Conservation (phyloP, 1,139 yeast species). For the Scheffersomyces parashehatae region DNA sequence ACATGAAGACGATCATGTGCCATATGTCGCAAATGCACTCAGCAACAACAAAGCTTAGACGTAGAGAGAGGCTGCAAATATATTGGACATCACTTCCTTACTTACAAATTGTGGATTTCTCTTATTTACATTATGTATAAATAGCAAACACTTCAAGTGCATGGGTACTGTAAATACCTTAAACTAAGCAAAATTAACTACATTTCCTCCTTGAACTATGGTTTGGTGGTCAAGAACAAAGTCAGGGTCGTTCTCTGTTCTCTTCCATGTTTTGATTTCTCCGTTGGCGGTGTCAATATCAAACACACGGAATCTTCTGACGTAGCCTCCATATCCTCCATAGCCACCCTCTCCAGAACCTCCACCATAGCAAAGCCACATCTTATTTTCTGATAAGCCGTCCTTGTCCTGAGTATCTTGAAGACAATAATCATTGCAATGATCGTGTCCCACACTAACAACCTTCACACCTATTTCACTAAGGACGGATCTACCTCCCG, state of each 20-base stretch:
- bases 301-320: slow-evolving; percentile 71
- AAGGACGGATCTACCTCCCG: slow-evolving; percentile 61
- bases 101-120: too few relatives aligned
- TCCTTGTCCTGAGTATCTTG: slow-evolving; percentile 34
- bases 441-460: slow-evolving; percentile 89
- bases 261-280: slow-evolving; percentile 71
- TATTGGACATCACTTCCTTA: too few relatives aligned
- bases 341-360: slow-evolving; percentile 94
- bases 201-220: slow-evolving; percentile 53
- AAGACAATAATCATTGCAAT: slow-evolving; percentile 87
- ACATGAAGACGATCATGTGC: too few relatives aligned
- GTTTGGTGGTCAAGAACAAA: slow-evolving; percentile 56
- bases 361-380: slow-evolving; percentile 95
- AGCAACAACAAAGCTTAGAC: too few relatives aligned
- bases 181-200: slow-evolving; percentile 12
- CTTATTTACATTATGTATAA: too few relatives aligned
- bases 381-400: slow-evolving; percentile 33
- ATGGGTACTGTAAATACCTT: too few relatives aligned
- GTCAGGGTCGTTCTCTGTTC: slow-evolving; percentile 56
- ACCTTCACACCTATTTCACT: slow-evolving; percentile 67
- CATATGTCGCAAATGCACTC: too few relatives aligned
- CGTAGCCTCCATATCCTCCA: slow-evolving; percentile 84
- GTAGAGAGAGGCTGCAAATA: too few relatives aligned
- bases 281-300: slow-evolving; percentile 59
- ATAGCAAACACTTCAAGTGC: too few relatives aligned